Evolutionary conservation across 139 green algal genomes (phyloP).

Genomic region (Chlorella sp.): DNA sequence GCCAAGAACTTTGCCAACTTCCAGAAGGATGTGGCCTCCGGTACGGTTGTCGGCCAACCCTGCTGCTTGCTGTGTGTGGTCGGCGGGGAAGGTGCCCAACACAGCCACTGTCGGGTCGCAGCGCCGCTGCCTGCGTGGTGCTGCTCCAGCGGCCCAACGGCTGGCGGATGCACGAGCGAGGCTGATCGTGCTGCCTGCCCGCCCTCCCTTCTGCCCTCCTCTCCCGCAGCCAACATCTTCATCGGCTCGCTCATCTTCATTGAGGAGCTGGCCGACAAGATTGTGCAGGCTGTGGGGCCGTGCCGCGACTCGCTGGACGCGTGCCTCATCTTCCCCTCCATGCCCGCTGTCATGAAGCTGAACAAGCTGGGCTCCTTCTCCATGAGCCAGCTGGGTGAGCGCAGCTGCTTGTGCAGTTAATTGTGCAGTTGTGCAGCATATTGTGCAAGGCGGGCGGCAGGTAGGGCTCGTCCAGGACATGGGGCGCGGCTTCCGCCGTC

Average conservation of each 20-base stretch:
- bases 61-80: too few species aligned
- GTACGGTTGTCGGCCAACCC: too few species aligned
- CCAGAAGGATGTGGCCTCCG: constrained; percentile 84
- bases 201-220: too few species aligned
- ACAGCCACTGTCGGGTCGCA: too few species aligned
- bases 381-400: constrained; percentile 97
- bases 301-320: constrained; percentile 90
- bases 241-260: constrained; percentile 99
- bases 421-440: too few species aligned
- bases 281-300: constrained; percentile 88
- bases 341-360: constrained; percentile 98
- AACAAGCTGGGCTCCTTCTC: constrained; percentile 99
- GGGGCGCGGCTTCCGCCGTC: too few species aligned
- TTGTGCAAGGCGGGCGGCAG: too few species aligned
- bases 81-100: too few species aligned
- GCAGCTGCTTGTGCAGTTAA: constrained; percentile 27
- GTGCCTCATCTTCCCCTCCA: constrained; percentile 98
- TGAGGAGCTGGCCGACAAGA: constrained; percentile 99
- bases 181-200: too few species aligned
- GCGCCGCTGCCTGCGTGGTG: too few species aligned
- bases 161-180: too few species aligned
- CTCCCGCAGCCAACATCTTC: constrained; percentile 93
- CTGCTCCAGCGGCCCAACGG: background rate
- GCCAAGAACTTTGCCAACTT: constrained; percentile 90
- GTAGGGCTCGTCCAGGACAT: too few species aligned